A percentile compares a stretch with the other conserved stretches of the same genome.
Evolutionary conservation across 306 rosid genomes (phyloP).

Genomic region (Glycine latifolia): DNA sequence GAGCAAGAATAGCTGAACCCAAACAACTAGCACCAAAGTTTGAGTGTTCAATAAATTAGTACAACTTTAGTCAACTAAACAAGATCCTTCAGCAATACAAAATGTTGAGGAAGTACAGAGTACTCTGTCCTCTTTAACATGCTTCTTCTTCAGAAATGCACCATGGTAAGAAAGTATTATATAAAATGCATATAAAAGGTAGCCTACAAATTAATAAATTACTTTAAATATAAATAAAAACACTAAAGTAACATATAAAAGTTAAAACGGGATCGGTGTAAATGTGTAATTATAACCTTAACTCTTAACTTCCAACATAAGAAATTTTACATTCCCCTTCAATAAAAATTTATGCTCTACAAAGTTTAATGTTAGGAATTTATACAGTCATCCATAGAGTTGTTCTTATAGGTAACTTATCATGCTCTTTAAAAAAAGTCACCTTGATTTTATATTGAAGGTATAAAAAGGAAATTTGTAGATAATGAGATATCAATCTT

Average conservation of each 20-base stretch:
- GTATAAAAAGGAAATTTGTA: not conserved
- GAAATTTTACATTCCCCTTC: slow-evolving; percentile 22
- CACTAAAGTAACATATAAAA: slow-evolving; percentile 17
- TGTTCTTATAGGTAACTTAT: not conserved
- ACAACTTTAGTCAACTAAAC: slow-evolving; percentile 29
- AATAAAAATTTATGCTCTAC: slow-evolving; percentile 8
- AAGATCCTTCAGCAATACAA: slow-evolving; percentile 22
- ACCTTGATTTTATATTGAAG: slow-evolving; percentile 5
- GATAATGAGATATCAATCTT: slow-evolving; percentile 36
- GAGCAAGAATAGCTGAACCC: slow-evolving; percentile 28
- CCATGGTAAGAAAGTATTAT: slow-evolving; percentile 1
- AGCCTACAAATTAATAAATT: slow-evolving; percentile 20
- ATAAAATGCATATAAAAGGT: slow-evolving; percentile 12
- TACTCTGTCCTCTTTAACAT: slow-evolving; percentile 18
- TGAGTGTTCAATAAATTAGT: slow-evolving; percentile 22
- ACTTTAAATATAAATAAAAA: slow-evolving; percentile 8
- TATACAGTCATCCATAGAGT: not conserved
- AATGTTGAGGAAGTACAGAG: not conserved
- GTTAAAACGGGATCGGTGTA: not conserved
- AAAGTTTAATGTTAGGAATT: slow-evolving; percentile 18
- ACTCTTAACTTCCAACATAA: slow-evolving; percentile 12
- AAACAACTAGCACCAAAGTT: slow-evolving; percentile 19
- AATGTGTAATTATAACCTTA: slow-evolving; percentile 11
- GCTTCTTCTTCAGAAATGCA: slow-evolving; percentile 13
- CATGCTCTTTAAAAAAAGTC: slow-evolving; percentile 8